Percentiles rank a stretch among this genome's conserved stretches.
phyloP scores from a whole-genome alignment of 306 rosid genomes.

The Cyamopsis tetragonoloba region DNA sequence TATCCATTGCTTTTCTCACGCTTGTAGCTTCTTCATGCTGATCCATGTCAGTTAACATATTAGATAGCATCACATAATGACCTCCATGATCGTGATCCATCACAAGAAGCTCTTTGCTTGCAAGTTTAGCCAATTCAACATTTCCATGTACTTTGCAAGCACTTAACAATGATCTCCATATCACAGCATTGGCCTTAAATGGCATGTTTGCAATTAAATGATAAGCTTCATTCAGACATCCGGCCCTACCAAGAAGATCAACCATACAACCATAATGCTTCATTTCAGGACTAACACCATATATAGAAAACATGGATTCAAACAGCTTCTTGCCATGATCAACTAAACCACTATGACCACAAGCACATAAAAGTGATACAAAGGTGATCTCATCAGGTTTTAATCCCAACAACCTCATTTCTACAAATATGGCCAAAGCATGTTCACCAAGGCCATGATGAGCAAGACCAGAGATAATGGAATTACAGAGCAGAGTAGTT shows the following conservation, averaged over 20 bases:
- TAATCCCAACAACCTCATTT: slow-evolving; percentile 34
- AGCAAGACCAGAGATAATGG: slow-evolving; percentile 49
- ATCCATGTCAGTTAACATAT: slow-evolving; percentile 27
- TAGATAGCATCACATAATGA: slow-evolving; percentile 34
- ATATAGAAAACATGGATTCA: slow-evolving; percentile 30
- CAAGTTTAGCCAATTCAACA: slow-evolving; percentile 32
- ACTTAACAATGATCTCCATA: slow-evolving; percentile 41
- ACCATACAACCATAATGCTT: slow-evolving; percentile 51
- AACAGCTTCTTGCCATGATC: slow-evolving; percentile 40
- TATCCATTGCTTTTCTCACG: slow-evolving; percentile 34
- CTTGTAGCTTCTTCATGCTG: slow-evolving; percentile 40
- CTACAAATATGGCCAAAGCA: slow-evolving; percentile 32
- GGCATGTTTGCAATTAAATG: slow-evolving; percentile 35
- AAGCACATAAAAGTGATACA: slow-evolving; percentile 42
- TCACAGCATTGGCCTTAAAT: slow-evolving; percentile 39
- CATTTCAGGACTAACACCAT: slow-evolving; percentile 26
- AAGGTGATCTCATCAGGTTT: slow-evolving; percentile 36
- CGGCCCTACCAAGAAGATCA: slow-evolving; percentile 48
- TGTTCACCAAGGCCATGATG: slow-evolving; percentile 41
- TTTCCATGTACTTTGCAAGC: slow-evolving; percentile 40
- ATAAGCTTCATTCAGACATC: slow-evolving; percentile 36
- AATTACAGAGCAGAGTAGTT: slow-evolving; percentile 37
- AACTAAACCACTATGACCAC: slow-evolving; percentile 45
- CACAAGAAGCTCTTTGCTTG: slow-evolving; percentile 38
- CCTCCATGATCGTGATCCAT: slow-evolving; percentile 47